Conservation (phyloP, 1,139 yeast species). For the Eremothecium sinecaudum region DNA sequence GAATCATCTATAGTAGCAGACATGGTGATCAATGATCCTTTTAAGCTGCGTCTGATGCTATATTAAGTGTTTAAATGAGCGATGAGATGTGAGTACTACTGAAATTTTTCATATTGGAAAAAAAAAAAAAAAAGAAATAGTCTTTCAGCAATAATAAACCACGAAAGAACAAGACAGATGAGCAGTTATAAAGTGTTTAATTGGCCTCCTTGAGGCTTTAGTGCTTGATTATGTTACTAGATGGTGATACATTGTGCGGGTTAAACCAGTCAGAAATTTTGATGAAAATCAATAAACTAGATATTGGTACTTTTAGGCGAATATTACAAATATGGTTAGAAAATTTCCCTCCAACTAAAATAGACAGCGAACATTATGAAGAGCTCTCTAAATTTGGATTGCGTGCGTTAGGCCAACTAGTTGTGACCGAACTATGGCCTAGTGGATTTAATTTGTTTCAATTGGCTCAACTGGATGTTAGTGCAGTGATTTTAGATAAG, state of each 20-base stretch:
- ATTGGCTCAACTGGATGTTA: constrained; percentile 64
- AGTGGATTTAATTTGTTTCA: constrained; percentile 60
- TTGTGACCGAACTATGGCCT: constrained; percentile 35
- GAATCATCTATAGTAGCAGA: not conserved
- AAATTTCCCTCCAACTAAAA: constrained; percentile 1
- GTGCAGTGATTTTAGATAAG: constrained; percentile 50
- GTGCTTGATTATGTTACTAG: no score
- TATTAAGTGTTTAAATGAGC: no score
- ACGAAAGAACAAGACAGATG: no score
- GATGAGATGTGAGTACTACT: not conserved
- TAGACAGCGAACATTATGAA: no score
- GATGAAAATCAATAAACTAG: not conserved
- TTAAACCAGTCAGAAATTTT: no score
- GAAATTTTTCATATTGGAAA: constrained; percentile 1
- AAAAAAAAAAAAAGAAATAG: not conserved
- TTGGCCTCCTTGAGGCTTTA: no score
- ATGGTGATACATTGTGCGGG: no score
- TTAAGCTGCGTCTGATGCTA: no score
- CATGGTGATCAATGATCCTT: no score
- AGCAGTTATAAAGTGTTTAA: no score
- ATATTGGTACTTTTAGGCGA: not conserved
- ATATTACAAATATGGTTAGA: constrained; percentile 1
- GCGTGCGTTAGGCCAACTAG: no score
- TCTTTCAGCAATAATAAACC: not conserved
- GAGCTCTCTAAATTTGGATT: no score